Base-by-base conservation (phyloP, 371 early-diverging fungal genomes). In the Dinochytrium kinnereticum region DNA sequence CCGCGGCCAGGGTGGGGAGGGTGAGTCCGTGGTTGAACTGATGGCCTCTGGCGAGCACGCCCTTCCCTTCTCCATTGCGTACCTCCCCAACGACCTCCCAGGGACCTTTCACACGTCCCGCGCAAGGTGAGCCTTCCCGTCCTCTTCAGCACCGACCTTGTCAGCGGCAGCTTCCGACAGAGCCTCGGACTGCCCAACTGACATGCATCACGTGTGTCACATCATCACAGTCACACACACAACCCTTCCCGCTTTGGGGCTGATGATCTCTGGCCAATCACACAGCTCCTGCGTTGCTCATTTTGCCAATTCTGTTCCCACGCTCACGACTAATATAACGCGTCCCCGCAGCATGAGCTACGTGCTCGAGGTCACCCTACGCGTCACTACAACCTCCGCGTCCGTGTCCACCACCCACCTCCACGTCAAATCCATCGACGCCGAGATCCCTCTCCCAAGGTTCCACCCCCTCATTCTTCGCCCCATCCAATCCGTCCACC, bases 51-150 rank as follows among this genome's bases (percentile, higher is more conserved):
- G 55, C 7, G 55, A 53, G 55, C 55, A 53, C 24, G 26, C 5
- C 5, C 10, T 53, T 15, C 7, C 24, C 5, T 53, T 53, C 26
- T 13, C 10, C n/a, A 13, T 53, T 5, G 55, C 10, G 5, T 13
- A 26, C 24, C 64, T 61, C 34, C 64, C 64, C 13, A 17, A 61
- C 34, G 64, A 61, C 34, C 64, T 61, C 19, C 64, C 64, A 2
- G 64, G 64, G 38, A 61, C 64, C 7, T 61, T 31, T 38, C 64
- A 61, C 64, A 24, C 36, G 19, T 5, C 7, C 24, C 64, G 38
- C 5, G 15, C 64, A 17, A 53, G 55, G 55, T 53, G 55, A 53
- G 55, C 26, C 26, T 53, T 53, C 19, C n/a, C n/a, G 49, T 10
- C 10, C 49, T 44, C 21, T 44, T 21, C 10, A 44, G 49, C 49